These are phyloP conservation scores for Plasmodium gaboni DNA, from an alignment of 169 alveolate species.

Conservation along the genomic window DNA sequence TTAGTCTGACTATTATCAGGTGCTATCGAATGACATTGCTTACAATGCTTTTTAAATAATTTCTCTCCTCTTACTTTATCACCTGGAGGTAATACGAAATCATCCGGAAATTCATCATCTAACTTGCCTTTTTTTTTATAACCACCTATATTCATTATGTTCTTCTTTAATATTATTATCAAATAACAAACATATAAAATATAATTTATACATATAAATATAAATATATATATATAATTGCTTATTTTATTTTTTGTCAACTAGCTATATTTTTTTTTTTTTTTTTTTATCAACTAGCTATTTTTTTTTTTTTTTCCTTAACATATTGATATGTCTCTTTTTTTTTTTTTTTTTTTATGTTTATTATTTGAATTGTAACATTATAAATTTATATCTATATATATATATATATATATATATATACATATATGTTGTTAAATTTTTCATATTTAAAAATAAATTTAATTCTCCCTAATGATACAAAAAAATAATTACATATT, in stretches of 20 bases:
- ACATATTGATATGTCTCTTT: background rate
- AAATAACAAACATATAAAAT: background rate
- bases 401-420: too few species aligned
- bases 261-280: background rate
- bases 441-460: too few species aligned
- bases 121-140: constrained; percentile 71
- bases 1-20: constrained; percentile 87
- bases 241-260: background rate
- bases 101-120: constrained; percentile 76
- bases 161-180: too few species aligned
- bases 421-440: too few species aligned
- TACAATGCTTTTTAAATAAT: constrained; percentile 88
- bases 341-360: background rate
- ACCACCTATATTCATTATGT: constrained; percentile 23
- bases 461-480: too few species aligned
- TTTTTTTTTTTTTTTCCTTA: background rate
- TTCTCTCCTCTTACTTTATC: constrained; percentile 86
- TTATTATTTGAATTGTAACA: too few species aligned
- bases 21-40: constrained; percentile 89
- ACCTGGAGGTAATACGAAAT: constrained; percentile 86
- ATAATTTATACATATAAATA: background rate
- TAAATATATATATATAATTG: background rate
- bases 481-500: too few species aligned
- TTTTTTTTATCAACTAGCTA: background rate
- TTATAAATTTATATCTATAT: too few species aligned